phyloP scores from a whole-genome alignment of 2,329 filamentous ascomycete species.

The Calonectria hongkongensis region DNA sequence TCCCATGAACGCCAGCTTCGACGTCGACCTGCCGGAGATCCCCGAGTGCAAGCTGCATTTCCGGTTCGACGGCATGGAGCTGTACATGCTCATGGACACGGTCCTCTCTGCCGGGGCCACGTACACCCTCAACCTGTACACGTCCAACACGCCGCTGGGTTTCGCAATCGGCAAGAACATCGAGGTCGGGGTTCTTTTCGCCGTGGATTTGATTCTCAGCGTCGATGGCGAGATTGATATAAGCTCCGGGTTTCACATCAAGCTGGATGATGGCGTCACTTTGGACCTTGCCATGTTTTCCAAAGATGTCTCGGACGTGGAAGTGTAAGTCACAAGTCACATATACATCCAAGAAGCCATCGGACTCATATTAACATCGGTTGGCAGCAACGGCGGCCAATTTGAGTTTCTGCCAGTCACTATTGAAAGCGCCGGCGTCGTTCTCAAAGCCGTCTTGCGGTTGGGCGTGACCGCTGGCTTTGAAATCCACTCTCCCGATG shows the following conservation, averaged over 20 bases:
- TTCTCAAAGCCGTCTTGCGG: slow-evolving; percentile 68
- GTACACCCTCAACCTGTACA: slow-evolving; percentile 41
- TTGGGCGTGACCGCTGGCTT: slow-evolving; percentile 68
- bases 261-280: slow-evolving; percentile 69
- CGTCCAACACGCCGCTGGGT: slow-evolving; percentile 32
- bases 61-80: slow-evolving; percentile 41
- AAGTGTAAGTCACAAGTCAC: slow-evolving; percentile 64
- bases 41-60: slow-evolving; percentile 40
- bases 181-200: slow-evolving; percentile 68
- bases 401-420: slow-evolving; percentile 76
- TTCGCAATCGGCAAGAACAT: slow-evolving; percentile 59
- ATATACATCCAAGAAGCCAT: no score
- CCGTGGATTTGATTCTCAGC: slow-evolving; percentile 71
- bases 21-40: slow-evolving; percentile 38
- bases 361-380: background rate
- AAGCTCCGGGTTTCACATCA: slow-evolving; percentile 73
- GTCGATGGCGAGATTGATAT: slow-evolving; percentile 69
- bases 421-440: slow-evolving; percentile 63
- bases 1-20: slow-evolving; percentile 37
- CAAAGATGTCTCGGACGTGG: slow-evolving; percentile 67
- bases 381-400: slow-evolving; percentile 67
- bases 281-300: slow-evolving; percentile 71
- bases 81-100: slow-evolving; percentile 45
- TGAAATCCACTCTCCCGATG: slow-evolving; percentile 40
- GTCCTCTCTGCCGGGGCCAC: slow-evolving; percentile 39